Evolutionary conservation across 164 flowering plant genomes (phyloP).

Genomic region (Magnolia changhungtana): DNA sequence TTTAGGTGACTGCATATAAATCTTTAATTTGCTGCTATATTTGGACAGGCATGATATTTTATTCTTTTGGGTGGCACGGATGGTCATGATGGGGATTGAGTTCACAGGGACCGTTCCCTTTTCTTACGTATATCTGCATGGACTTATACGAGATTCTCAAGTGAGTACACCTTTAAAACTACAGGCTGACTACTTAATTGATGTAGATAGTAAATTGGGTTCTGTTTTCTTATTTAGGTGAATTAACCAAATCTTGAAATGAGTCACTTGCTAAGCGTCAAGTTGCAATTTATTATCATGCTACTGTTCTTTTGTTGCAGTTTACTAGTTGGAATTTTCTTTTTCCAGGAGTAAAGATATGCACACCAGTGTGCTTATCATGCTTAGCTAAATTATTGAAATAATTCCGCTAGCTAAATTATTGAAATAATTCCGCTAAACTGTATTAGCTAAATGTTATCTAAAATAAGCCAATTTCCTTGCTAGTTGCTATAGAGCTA

Average conservation of each 20-base stretch:
- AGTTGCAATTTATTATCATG: neutral
- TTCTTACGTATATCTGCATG: conserved; percentile 79
- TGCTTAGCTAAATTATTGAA: no score
- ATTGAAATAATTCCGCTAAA: no score
- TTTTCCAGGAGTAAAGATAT: no score
- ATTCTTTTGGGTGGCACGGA: conserved; percentile 99
- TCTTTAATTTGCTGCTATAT: conserved; percentile 10
- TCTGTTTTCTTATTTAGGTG: neutral
- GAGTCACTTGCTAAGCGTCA: neutral
- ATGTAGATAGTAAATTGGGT: neutral
- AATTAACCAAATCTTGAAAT: neutral
- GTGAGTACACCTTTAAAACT: conserved; percentile 37
- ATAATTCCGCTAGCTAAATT: no score
- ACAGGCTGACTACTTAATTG: neutral
- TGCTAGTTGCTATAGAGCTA: no score
- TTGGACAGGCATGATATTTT: conserved; percentile 89
- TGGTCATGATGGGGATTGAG: conserved; percentile 99
- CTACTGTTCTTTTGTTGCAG: no score
- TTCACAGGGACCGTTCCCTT: conserved; percentile 88
- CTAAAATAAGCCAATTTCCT: no score
- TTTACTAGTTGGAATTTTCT: no score
- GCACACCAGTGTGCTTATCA: no score
- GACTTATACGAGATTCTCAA: conserved; percentile 84
- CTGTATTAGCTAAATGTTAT: no score
- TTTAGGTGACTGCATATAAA: neutral